These are phyloP conservation scores for Stentor roeselii DNA, from an alignment of 73 alveolate species.

Conservation along the genomic window DNA sequence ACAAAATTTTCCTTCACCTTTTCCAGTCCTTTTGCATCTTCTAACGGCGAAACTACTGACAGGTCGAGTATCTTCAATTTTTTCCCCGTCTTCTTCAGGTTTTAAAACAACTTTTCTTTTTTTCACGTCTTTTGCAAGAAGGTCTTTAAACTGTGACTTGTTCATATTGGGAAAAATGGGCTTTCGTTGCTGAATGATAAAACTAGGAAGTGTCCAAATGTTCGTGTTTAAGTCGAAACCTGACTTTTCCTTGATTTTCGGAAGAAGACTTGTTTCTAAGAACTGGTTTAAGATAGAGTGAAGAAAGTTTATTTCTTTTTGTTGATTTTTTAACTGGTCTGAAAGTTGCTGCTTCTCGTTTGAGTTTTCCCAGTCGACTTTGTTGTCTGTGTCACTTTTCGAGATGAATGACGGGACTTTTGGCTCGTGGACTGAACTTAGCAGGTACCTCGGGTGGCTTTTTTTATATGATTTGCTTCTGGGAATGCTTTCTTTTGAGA, in stretches of 20 bases:
- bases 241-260: background rate
- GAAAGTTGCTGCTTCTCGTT: background rate
- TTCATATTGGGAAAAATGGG: background rate
- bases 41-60: too few species aligned
- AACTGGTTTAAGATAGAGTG: background rate
- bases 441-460: too few species aligned
- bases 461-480: too few species aligned
- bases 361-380: too few species aligned
- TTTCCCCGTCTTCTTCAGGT: too few species aligned
- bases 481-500: background rate
- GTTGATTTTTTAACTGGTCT: background rate
- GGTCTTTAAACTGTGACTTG: background rate
- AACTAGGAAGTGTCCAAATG: background rate
- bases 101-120: background rate
- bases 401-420: too few species aligned
- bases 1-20: too few species aligned
- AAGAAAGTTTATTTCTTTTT: background rate
- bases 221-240: background rate
- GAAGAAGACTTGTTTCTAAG: background rate
- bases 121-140: background rate
- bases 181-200: background rate
- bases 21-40: too few species aligned
- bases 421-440: too few species aligned
- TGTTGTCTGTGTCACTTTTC: too few species aligned
- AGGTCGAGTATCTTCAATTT: background rate